Evolutionary conservation across 768 basidiomycete genomes (phyloP).

Genomic region (Amanita thiersii): DNA sequence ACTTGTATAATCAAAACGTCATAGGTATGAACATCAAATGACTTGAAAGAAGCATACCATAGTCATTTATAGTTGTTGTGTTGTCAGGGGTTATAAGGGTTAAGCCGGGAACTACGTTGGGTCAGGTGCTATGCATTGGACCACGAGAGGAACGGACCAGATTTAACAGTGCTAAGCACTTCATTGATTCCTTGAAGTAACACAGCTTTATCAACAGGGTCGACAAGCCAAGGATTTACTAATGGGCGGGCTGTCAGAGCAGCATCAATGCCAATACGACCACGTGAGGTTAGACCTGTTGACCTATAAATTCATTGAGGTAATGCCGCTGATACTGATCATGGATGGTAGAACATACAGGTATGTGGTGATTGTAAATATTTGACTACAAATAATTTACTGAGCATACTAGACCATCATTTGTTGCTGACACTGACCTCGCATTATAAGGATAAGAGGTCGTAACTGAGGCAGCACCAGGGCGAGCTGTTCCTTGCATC

Average conservation of each 20-base stretch:
- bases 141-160: slow-evolving; percentile 24
- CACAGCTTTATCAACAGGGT: slow-evolving; percentile 46
- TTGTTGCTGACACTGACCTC: slow-evolving; percentile 15
- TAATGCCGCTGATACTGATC: neutral
- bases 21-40: neutral
- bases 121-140: slow-evolving; percentile 7
- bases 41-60: slow-evolving; percentile 25
- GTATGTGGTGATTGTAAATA: slow-evolving; percentile 58
- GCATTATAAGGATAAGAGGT: slow-evolving; percentile 44
- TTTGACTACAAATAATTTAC: slow-evolving; percentile 23
- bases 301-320: slow-evolving; percentile 27
- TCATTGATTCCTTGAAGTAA: slow-evolving; percentile 44
- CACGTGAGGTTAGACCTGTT: slow-evolving; percentile 51
- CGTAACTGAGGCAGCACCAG: slow-evolving; percentile 45
- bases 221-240: slow-evolving; percentile 50
- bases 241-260: slow-evolving; percentile 39
- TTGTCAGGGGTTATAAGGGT: slow-evolving; percentile 55
- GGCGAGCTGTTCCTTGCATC: slow-evolving; percentile 58
- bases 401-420: neutral
- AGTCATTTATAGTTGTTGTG: slow-evolving; percentile 43
- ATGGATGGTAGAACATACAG: slow-evolving; percentile 31
- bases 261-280: slow-evolving; percentile 51
- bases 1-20: slow-evolving; percentile 17
- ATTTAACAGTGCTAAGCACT: slow-evolving; percentile 31
- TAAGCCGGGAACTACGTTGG: slow-evolving; percentile 33